Conservation (phyloP, 2,329 filamentous ascomycete species). For the Paecilomyces sp. region DNA sequence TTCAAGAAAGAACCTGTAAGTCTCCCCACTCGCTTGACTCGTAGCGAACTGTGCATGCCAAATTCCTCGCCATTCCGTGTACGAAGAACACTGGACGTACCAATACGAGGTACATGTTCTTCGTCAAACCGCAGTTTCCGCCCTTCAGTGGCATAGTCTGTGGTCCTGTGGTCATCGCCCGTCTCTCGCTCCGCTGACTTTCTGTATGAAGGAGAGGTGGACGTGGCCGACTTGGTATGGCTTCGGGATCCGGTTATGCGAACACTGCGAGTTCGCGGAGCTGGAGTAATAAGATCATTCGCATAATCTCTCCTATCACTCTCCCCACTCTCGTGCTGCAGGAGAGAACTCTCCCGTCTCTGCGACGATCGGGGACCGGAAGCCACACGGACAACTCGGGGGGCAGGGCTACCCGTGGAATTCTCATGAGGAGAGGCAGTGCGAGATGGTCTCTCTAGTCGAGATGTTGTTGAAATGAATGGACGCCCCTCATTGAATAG, state of each 20-base stretch:
- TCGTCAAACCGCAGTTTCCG: constrained; percentile 25
- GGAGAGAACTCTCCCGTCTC: constrained; percentile 31
- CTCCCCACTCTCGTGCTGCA: constrained; percentile 25
- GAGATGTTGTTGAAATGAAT: constrained; percentile 16
- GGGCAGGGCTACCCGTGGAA: constrained; percentile 34
- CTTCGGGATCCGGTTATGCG: constrained; percentile 36
- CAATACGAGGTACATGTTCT: constrained; percentile 23
- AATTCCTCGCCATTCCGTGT: constrained; percentile 53
- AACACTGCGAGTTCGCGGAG: constrained; percentile 36
- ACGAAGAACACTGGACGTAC: constrained; percentile 30
- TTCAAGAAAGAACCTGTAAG: constrained; percentile 70
- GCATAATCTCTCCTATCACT: constrained; percentile 15
- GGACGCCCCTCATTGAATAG: constrained; percentile 16
- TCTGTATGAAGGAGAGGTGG: constrained; percentile 28
- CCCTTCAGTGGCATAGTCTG: constrained; percentile 26
- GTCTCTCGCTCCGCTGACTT: constrained; percentile 22
- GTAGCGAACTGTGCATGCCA: constrained; percentile 64
- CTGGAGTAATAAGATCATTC: constrained; percentile 40
- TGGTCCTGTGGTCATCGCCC: constrained; percentile 24
- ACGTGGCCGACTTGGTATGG: constrained; percentile 32
- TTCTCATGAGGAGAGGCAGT: constrained; percentile 29
- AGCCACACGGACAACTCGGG: constrained; percentile 34
- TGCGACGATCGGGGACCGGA: constrained; percentile 18
- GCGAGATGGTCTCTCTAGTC: constrained; percentile 26
- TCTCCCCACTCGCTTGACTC: constrained; percentile 69